phyloP scores from a whole-genome alignment of 2,329 filamentous ascomycete genomes.

The Dactylellina leptospora region DNA sequence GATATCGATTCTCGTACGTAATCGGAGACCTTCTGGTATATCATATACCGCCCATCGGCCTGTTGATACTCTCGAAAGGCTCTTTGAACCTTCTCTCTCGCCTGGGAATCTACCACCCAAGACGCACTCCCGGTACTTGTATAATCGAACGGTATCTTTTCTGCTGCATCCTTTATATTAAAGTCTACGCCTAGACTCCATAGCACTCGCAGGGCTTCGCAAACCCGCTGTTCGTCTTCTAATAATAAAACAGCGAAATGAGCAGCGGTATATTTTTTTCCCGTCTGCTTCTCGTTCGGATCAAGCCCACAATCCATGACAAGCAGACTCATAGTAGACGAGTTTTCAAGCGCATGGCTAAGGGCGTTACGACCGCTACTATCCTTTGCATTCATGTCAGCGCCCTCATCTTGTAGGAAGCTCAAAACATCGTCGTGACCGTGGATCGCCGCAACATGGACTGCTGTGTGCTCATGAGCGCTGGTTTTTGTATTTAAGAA shows the following conservation, averaged over 20 bases:
- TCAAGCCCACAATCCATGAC: background rate
- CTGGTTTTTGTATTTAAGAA: background rate
- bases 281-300: conserved; percentile 12
- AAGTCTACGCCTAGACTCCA: conserved; percentile 9
- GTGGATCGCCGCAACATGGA: conserved; percentile 17
- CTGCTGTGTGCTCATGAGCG: background rate
- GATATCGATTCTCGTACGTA: background rate
- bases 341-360: conserved; percentile 6
- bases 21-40: background rate
- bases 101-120: background rate
- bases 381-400: conserved; percentile 3
- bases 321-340: background rate
- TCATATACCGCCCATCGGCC: background rate
- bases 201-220: background rate
- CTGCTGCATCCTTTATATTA: conserved; percentile 7
- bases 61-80: background rate
- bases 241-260: conserved; percentile 8
- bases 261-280: conserved; percentile 2
- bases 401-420: conserved; percentile 12
- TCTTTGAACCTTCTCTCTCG: background rate
- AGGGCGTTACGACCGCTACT: conserved; percentile 8
- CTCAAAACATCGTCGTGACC: conserved; percentile 2
- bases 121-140: background rate
- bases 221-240: background rate
- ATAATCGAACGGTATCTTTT: conserved; percentile 6